Evolutionary conservation across 1,284 basidiomycete species (phyloP).

Genomic region (Ceratobasidium sp.): DNA sequence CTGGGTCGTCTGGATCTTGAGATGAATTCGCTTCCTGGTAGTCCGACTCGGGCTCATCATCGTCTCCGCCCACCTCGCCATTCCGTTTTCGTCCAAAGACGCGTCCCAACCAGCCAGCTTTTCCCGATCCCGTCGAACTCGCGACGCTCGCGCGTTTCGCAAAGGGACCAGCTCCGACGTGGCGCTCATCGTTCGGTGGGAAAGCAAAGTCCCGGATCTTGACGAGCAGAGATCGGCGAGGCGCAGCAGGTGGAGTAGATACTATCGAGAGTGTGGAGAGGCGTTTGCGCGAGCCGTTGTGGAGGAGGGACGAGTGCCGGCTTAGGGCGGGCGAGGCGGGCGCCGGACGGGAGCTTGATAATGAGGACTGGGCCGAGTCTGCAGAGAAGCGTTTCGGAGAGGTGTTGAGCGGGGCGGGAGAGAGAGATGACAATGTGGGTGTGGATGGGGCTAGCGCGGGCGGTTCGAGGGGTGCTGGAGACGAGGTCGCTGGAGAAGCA

Average conservation of each 20-base stretch:
- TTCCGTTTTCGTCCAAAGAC: slow-evolving; percentile 35
- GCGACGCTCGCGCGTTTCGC: slow-evolving; percentile 26
- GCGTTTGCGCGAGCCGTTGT: slow-evolving; percentile 52
- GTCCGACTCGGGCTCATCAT: slow-evolving; percentile 12
- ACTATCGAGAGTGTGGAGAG: slow-evolving; percentile 49
- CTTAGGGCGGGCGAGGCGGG: slow-evolving; percentile 73
- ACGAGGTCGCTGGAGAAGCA: slow-evolving; percentile 35
- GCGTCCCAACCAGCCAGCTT: slow-evolving; percentile 58
- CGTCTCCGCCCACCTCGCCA: slow-evolving; percentile 57
- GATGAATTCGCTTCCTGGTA: neutral
- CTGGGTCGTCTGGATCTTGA: slow-evolving; percentile 61
- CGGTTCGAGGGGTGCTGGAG: slow-evolving; percentile 39
- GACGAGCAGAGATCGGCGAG: slow-evolving; percentile 54
- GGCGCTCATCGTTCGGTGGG: slow-evolving; percentile 65
- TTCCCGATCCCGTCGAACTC: neutral
- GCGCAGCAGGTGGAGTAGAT: slow-evolving; percentile 47
- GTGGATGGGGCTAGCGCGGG: slow-evolving; percentile 38
- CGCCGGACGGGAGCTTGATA: slow-evolving; percentile 71
- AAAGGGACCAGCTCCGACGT: slow-evolving; percentile 58
- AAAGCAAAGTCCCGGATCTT: slow-evolving; percentile 76
- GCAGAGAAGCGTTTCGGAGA: slow-evolving; percentile 30
- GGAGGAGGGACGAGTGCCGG: slow-evolving; percentile 65
- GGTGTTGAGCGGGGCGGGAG: slow-evolving; percentile 2
- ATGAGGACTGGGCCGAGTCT: slow-evolving; percentile 54
- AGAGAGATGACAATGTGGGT: slow-evolving; percentile 36